phyloP scores from a whole-genome alignment of 208 protist genomes.

The Leishmania turanica region DNA sequence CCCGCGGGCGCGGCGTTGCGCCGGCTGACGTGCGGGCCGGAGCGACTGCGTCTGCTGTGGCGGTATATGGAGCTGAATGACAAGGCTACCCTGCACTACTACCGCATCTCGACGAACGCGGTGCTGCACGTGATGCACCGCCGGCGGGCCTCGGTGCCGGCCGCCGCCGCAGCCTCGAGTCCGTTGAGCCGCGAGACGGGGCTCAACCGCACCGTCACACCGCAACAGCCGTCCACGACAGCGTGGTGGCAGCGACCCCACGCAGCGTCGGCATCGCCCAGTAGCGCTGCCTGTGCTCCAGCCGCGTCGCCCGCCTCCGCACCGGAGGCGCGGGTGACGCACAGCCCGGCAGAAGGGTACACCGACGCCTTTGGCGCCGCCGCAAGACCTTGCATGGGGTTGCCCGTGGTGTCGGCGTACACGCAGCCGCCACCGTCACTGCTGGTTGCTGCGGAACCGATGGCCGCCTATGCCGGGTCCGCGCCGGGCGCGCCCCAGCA shows the following conservation, averaged over 20 bases:
- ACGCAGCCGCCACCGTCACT: slow-evolving; percentile 8
- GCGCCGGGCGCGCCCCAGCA: neutral
- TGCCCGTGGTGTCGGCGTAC: slow-evolving; percentile 1
- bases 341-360: slow-evolving; percentile 6
- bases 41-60: slow-evolving; percentile 78
- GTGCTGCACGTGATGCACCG: slow-evolving; percentile 51
- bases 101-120: slow-evolving; percentile 81
- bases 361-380: slow-evolving; percentile 5
- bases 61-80: slow-evolving; percentile 90
- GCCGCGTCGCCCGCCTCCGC: neutral
- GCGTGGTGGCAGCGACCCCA: slow-evolving; percentile 24
- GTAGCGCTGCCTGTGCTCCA: neutral
- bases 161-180: neutral
- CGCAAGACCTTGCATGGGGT: neutral
- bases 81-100: slow-evolving; percentile 80
- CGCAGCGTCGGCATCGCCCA: neutral
- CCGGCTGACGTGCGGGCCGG: slow-evolving; percentile 38
- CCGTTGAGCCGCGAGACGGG: neutral
- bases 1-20: neutral
- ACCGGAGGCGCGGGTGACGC: neutral
- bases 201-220: neutral
- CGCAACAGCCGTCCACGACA: neutral
- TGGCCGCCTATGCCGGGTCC: neutral
- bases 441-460: slow-evolving; percentile 2
- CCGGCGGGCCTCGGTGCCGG: slow-evolving; percentile 13